Base-by-base conservation (phyloP, 768 basidiomycete species). In the Hericium coralloides region DNA sequence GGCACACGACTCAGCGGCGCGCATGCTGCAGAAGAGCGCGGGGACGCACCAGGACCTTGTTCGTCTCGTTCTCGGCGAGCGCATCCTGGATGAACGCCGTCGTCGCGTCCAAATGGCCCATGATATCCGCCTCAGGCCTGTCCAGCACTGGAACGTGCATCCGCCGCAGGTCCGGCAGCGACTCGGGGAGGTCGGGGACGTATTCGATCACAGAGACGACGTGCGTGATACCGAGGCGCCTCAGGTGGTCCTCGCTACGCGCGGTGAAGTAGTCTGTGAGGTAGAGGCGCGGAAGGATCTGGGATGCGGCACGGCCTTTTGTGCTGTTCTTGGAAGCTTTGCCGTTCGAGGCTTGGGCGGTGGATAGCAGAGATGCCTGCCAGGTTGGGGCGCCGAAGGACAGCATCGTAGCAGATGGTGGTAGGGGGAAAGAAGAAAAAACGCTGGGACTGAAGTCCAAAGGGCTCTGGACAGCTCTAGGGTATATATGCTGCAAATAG, bases 221-320 rank as follows among this genome's bases (percentile, higher is more conserved):
- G 70, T 91, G 89, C 0, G 89, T 91, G 60, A 89, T 80, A 12
- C 85, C 84, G 6, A 88, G 76, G 20, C 69, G 69, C 12, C 62
- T 57, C n/a, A 89, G 72, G 56, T 75, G 74, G 4, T 73, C 72
- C 12, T 66, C 67, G 64, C 81, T 69, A 23, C 67, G 67, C n/a
- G 84, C 87, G 10, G 80, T 82, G 61, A 69, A 70, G 51, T 77
- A 77, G 62, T 83, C 84, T 2, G 85, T 81, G 53, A 90, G 79
- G 64, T 83, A 89, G 18, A 90, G 70, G 23, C 77, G 72, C 6
- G 76, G 73, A 2, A 74, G 67, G 53, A 80, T 77, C 55, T 64
- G 59, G 41, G 66, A 64, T 2, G 66, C 67, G 26, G 49, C 63
- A 3, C 67, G 64, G 37, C 47, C 52, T 26, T 18, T 48, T n/a